phyloP scores from a whole-genome alignment of 2,329 filamentous ascomycete genomes.

The Diaporthe ilicicola region DNA sequence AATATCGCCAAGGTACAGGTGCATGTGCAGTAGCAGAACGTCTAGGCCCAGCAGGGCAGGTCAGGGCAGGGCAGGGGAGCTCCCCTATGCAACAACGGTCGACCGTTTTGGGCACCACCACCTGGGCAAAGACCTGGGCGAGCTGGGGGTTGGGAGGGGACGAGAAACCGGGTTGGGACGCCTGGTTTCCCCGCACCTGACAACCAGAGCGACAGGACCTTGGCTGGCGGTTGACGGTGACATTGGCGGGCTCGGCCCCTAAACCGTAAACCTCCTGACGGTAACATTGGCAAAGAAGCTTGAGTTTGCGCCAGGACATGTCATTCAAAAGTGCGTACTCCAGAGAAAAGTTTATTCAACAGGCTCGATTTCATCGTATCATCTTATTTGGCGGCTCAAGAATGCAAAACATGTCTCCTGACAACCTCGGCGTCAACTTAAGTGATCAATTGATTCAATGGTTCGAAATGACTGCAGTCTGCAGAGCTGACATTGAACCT shows the following conservation, averaged over 20 bases:
- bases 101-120: not conserved
- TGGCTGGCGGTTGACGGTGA: slow-evolving; percentile 12
- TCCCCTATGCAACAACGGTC: not conserved
- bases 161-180: not conserved
- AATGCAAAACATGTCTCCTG: not conserved
- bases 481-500: not conserved
- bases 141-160: no score
- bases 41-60: not conserved
- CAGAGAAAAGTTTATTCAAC: not conserved
- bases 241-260: not conserved
- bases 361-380: not conserved
- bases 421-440: not conserved
- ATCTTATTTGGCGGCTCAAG: not conserved
- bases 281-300: not conserved
- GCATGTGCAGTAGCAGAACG: not conserved
- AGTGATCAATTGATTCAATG: no score
- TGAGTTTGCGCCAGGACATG: not conserved
- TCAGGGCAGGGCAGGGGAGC: not conserved
- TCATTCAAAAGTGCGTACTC: not conserved
- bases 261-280: no score
- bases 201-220: not conserved
- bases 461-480: not conserved
- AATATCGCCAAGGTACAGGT: not conserved
- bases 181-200: not conserved
- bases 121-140: no score